Percentiles rank a stretch among this genome's conserved stretches.
These are phyloP conservation scores for Biscogniauxia sp. DNA, from an alignment of 2,329 filamentous ascomycete species.

Conservation along the genomic window DNA sequence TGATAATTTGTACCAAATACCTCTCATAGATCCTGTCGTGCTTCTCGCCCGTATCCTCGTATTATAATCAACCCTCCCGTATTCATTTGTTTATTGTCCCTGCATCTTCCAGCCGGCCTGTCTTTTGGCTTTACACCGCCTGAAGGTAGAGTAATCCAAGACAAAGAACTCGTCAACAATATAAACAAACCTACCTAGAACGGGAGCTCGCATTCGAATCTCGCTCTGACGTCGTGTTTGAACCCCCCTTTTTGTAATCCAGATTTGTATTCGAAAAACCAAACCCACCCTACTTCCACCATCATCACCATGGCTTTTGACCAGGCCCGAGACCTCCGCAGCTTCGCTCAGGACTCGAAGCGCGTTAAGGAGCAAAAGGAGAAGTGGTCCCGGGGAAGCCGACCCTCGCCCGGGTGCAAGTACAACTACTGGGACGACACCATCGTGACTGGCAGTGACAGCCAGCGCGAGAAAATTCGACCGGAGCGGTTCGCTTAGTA, in stretches of 20 bases:
- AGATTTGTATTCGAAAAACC: not conserved
- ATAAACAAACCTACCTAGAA: conserved; percentile 5
- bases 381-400: conserved; percentile 43
- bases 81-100: not conserved
- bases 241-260: not conserved
- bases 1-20: not conserved
- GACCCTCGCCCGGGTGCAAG: conserved; percentile 30
- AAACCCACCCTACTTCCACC: not conserved
- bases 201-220: conserved; percentile 1
- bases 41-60: not conserved
- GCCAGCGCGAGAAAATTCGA: conserved; percentile 35
- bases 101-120: conserved; percentile 8
- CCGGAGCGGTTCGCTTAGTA: conserved; percentile 36
- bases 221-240: not conserved
- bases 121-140: conserved; percentile 4
- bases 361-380: conserved; percentile 40
- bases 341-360: conserved; percentile 42
- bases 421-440: conserved; percentile 7
- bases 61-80: not conserved
- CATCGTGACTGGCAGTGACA: conserved; percentile 26
- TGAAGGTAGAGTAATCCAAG: not conserved
- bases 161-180: conserved; percentile 4
- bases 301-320: conserved; percentile 29
- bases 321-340: conserved; percentile 42
- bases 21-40: not conserved